phyloP scores from a whole-genome alignment of 192 early-diverging fungal species.

The Podila verticillata region DNA sequence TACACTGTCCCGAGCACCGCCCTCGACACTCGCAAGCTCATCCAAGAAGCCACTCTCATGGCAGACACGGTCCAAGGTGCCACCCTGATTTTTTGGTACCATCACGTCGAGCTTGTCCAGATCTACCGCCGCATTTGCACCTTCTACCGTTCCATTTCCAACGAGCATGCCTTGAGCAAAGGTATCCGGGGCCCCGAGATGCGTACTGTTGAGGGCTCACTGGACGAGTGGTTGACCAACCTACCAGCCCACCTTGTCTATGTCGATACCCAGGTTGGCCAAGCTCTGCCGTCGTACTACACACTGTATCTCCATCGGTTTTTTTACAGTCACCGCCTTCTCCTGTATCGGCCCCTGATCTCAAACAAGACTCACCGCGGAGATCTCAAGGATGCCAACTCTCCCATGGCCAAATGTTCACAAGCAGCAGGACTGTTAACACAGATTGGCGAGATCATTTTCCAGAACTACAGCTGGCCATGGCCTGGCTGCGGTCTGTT shows the following conservation, averaged over 20 bases:
- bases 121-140: conserved; percentile 45
- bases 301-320: conserved; percentile 52
- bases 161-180: conserved; percentile 16
- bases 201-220: conserved; percentile 24
- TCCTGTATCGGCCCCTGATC: conserved; percentile 43
- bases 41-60: conserved; percentile 41
- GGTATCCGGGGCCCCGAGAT: conserved; percentile 29
- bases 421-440: conserved; percentile 40
- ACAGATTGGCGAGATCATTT: conserved; percentile 50
- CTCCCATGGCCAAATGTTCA: conserved; percentile 38
- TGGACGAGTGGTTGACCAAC: conserved; percentile 29
- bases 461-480: conserved; percentile 52
- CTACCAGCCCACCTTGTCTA: conserved; percentile 44
- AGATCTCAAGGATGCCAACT: conserved; percentile 31
- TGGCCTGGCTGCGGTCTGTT: conserved; percentile 52
- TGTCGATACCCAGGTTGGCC: conserved; percentile 10
- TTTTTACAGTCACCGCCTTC: conserved; percentile 39
- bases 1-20: conserved; percentile 23
- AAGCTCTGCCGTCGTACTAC: conserved; percentile 44
- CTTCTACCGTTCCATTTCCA: conserved; percentile 27
- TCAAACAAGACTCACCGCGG: conserved; percentile 42
- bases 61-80: conserved; percentile 46
- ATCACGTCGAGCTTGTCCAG: conserved; percentile 46
- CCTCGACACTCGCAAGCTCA: conserved; percentile 31
- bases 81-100: conserved; percentile 48